phyloP scores from a whole-genome alignment of 495 filamentous ascomycete genomes.

The Penicillium tannophilum region DNA sequence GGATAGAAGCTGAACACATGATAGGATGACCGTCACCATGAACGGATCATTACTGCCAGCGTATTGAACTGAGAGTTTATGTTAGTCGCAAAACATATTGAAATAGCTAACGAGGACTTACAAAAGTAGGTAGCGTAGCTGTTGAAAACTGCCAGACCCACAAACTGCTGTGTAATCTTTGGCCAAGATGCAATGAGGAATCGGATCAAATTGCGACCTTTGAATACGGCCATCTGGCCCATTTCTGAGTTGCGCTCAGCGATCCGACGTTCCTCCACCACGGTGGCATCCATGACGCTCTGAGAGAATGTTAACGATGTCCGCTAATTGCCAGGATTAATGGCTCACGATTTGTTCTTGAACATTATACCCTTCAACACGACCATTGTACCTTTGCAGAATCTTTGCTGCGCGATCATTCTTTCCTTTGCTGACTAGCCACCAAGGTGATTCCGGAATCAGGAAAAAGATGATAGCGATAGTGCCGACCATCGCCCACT shows the following conservation, averaged over 20 bases:
- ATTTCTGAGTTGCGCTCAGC: constrained; percentile 33
- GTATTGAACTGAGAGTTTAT: constrained; percentile 31
- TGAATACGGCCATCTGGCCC: constrained; percentile 37
- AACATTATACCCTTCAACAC: constrained; percentile 30
- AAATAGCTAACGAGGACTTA: constrained; percentile 12
- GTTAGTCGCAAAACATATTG: neutral
- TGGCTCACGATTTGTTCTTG: constrained; percentile 35
- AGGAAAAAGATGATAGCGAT: constrained; percentile 34
- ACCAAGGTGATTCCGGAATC: constrained; percentile 41
- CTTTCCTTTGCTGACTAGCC: constrained; percentile 40
- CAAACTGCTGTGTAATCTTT: constrained; percentile 46
- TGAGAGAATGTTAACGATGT: constrained; percentile 7
- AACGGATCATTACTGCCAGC: constrained; percentile 45
- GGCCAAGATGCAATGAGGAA: constrained; percentile 46
- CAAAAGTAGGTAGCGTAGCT: constrained; percentile 48
- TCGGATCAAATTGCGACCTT: constrained; percentile 40
- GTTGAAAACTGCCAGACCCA: constrained; percentile 45
- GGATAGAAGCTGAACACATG: constrained; percentile 42
- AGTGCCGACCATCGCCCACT: constrained; percentile 40
- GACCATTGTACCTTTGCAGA: constrained; percentile 31
- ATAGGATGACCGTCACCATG: constrained; percentile 43
- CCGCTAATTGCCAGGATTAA: neutral
- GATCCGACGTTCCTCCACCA: constrained; percentile 31
- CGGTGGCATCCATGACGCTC: constrained; percentile 35
- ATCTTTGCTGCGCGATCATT: constrained; percentile 34